A percentile compares a stretch with the other conserved stretches of the same genome.
These are phyloP conservation scores for Scutellaria galericulata DNA, from an alignment of 257 asterid species.

Conservation along the genomic window DNA sequence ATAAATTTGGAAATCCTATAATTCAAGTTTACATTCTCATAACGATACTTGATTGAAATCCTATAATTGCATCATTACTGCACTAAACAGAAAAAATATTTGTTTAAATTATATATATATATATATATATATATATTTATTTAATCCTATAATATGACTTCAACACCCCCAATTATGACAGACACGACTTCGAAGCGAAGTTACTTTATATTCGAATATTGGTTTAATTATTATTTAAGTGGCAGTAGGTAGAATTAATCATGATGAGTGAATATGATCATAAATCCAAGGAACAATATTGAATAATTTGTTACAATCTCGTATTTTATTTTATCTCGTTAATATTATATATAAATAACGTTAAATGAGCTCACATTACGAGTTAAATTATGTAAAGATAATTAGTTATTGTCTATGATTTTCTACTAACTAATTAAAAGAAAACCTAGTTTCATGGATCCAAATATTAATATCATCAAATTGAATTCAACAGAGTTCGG, in stretches of 20 bases:
- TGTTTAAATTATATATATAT: no score
- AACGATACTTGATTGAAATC: constrained; percentile 9
- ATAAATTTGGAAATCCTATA: no score
- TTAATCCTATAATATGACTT: no score
- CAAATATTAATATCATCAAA: no score
- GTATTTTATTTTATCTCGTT: background rate
- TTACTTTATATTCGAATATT: constrained; percentile 15
- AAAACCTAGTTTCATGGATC: no score
- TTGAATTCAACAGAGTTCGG: no score
- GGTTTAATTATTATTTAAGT: background rate
- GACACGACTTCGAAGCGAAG: constrained; percentile 16
- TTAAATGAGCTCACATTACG: no score
- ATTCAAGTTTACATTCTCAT: background rate
- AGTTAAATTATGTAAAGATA: no score
- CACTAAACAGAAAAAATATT: background rate
- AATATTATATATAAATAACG: no score
- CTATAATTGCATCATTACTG: constrained; percentile 12
- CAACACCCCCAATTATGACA: background rate
- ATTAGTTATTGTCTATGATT: no score
- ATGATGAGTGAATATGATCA: background rate
- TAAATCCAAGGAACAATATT: background rate
- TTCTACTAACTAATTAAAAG: no score
- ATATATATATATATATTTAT: no score
- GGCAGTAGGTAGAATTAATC: constrained; percentile 25
- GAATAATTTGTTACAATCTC: background rate